Evolutionary conservation across 345 rosid species (phyloP), one percentile per base, ranked within the genome.

Genomic region (Gossypium herbaceum): DNA sequence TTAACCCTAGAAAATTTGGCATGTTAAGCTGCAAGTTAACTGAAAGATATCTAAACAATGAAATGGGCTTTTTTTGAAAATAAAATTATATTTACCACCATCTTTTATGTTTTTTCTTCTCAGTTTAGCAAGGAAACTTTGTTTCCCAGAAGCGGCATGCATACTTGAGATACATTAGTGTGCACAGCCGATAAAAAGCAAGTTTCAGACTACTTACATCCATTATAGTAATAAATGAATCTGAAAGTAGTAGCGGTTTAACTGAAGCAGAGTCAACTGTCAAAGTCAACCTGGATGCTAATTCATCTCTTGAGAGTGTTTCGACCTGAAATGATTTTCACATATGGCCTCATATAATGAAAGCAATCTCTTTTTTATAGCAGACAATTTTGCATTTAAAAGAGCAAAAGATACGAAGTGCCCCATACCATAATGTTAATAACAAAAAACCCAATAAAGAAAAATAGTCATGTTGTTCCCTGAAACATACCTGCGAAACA

Each of bases 271-370:
- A 76, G 82, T 96, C 97, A 29, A 83, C 99, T 61, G 92, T 89
- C 86, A 96, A 86, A 66, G 94, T 90, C 86, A 96, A 77, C 80
- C 97, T 93, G 54, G 99, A 91, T 68, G 98, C 99, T 84, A 96
- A 80, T 78, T 96, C 98, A 74, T 96, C 98, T 82, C 87, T 96
- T 68, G 90, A 86, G 13, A 96, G 90, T 62, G 97, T 93, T 81
- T 96, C 99, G 56, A 96, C 97, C 99, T 96, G 84, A 69, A 83
- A 69, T 54, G 73, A 59, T 24, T 72, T 55, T 59, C 60, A 71
- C 77, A 74, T 22, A 65, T 13, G 71, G 75, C 20, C 74, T 64
- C 68, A 44, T 72, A 76, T 13, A 16, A 25, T 4, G 75, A 71
- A n/a, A 73, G 39, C 67, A 45, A 66, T 10, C 72, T 67, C 59